phyloP scores from a whole-genome alignment of 1,139 yeast species.

The Yamadazyma diospyri region DNA sequence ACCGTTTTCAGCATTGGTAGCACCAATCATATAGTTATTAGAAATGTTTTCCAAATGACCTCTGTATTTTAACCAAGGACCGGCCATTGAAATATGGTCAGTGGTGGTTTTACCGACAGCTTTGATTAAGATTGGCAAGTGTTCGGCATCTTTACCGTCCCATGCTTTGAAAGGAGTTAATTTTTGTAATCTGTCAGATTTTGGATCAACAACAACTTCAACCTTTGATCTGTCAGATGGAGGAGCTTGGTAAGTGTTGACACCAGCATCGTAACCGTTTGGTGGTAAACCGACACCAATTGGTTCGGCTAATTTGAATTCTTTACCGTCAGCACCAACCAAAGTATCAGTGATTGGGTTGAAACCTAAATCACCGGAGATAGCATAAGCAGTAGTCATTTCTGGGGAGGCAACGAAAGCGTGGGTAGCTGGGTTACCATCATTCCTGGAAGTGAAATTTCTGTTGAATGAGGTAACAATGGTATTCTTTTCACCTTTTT shows the following conservation, averaged over 20 bases:
- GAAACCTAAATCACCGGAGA: conserved; percentile 97
- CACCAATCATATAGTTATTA: conserved; percentile 99
- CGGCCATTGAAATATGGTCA: conserved; percentile 99
- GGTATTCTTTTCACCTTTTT: conserved; percentile 98
- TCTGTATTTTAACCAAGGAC: conserved; percentile 99
- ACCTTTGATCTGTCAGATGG: conserved; percentile 82
- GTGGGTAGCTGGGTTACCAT: conserved; percentile 97
- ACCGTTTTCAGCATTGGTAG: conserved; percentile 93
- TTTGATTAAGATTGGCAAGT: conserved; percentile 92
- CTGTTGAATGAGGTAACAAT: conserved; percentile 98
- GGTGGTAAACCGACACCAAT: conserved; percentile 90
- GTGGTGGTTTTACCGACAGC: conserved; percentile 98
- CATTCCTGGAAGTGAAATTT: conserved; percentile 98
- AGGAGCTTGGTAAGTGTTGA: conserved; percentile 96
- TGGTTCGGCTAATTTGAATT: conserved; percentile 90
- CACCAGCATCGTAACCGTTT: conserved; percentile 91
- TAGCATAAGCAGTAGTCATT: conserved; percentile 92
- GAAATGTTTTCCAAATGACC: conserved; percentile 99
- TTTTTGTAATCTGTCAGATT: conserved; percentile 59
- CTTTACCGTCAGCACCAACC: conserved; percentile 92
- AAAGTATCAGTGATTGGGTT: conserved; percentile 96
- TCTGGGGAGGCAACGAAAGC: conserved; percentile 99
- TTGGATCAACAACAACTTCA: conserved; percentile 74
- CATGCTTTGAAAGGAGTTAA: conserved; percentile 58
- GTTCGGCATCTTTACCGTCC: conserved; percentile 92